A percentile compares a stretch with the other conserved stretches of the same genome.
Conservation (phyloP, 1,139 yeast genomes). For the Yamadazyma siamensis region DNA sequence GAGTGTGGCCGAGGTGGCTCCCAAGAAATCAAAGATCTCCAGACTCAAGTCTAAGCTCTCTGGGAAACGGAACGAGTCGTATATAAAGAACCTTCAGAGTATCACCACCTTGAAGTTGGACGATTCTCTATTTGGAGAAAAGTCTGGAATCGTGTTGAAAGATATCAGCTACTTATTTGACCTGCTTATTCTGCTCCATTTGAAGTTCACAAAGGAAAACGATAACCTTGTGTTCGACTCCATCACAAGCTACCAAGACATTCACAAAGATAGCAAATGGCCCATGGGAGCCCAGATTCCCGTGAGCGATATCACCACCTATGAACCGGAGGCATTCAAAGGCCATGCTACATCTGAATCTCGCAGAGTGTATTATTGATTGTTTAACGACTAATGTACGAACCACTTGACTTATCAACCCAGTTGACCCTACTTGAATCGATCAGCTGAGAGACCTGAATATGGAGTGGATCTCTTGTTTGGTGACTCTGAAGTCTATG, state of each 20-base stretch:
- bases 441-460: constrained; percentile 22
- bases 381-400: background rate
- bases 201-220: constrained; percentile 43
- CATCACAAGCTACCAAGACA: constrained; percentile 36
- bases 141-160: constrained; percentile 34
- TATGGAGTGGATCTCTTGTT: constrained; percentile 33
- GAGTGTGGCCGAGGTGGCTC: constrained; percentile 15
- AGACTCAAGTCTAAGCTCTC: constrained; percentile 26
- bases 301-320: constrained; percentile 14
- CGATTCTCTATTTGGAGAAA: constrained; percentile 32
- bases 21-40: constrained; percentile 13
- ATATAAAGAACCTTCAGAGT: constrained; percentile 32
- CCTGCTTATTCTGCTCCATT: constrained; percentile 33
- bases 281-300: constrained; percentile 44
- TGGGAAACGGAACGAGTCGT: constrained; percentile 27
- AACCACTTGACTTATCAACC: background rate
- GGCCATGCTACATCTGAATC: background rate
- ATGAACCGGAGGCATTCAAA: constrained; percentile 5
- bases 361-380: constrained; percentile 4
- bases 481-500: constrained; percentile 34
- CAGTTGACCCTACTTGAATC: too few relatives aligned
- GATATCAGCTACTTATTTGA: constrained; percentile 41
- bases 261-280: constrained; percentile 41
- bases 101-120: constrained; percentile 35
- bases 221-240: constrained; percentile 37